Conservation (phyloP, 1,139 yeast species). For the Blastobotrys capitulatus region DNA sequence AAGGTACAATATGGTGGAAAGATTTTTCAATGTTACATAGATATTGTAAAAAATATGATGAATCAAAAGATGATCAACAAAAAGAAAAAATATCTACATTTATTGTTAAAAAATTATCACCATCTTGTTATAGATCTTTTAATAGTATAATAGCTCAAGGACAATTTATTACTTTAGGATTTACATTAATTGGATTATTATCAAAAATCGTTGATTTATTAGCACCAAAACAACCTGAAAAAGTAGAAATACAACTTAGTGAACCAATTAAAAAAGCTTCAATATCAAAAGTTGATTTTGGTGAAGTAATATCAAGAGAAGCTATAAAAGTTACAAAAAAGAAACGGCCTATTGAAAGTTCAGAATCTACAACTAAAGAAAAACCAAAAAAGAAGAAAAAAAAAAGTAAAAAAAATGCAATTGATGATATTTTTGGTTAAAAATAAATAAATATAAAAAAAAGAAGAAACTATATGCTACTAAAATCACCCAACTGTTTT, state of each 20-base stretch:
- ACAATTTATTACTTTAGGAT: conserved; percentile 70
- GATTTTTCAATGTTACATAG: conserved; percentile 61
- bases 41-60: conserved; percentile 12
- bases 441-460: neutral
- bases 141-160: conserved; percentile 68
- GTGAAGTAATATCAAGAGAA: conserved; percentile 20
- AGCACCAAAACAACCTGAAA: conserved; percentile 8
- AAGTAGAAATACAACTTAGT: neutral
- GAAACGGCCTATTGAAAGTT: neutral
- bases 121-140: conserved; percentile 53
- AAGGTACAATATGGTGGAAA: conserved; percentile 73
- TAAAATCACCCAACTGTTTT: conserved; percentile 43
- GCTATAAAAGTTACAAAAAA: conserved; percentile 5
- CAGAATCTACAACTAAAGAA: neutral
- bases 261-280: neutral
- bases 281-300: neutral
- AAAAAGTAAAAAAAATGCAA: conserved; percentile 7
- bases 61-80: conserved; percentile 19
- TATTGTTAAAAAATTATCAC: conserved; percentile 38
- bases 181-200: conserved; percentile 56
- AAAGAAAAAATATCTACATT: conserved; percentile 18
- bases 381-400: conserved; percentile 9
- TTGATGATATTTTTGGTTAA: conserved; percentile 14
- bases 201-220: conserved; percentile 43
- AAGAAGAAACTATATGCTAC: conserved; percentile 6